Evolutionary conservation across 2,329 filamentous ascomycete species (phyloP).

Genomic region (Blumeriella jaapii): DNA sequence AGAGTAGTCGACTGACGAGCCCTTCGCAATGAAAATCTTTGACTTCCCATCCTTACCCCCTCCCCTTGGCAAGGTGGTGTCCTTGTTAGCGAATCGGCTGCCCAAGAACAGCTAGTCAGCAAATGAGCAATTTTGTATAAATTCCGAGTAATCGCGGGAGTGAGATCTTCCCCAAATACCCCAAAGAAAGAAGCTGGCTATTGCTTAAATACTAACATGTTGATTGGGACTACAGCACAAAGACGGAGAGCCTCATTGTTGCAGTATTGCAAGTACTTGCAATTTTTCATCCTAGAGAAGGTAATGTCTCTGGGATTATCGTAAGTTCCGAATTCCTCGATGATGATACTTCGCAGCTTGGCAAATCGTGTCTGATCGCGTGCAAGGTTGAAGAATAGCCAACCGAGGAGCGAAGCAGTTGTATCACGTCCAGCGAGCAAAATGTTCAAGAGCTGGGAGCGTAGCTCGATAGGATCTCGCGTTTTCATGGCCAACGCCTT

Average conservation of each 20-base stretch:
- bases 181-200: too few relatives aligned
- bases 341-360: constrained; percentile 32
- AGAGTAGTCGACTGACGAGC: constrained; percentile 23
- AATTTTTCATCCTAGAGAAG: constrained; percentile 21
- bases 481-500: constrained; percentile 41
- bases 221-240: constrained; percentile 42
- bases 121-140: too few relatives aligned
- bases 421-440: constrained; percentile 49
- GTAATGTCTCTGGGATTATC: constrained; percentile 21
- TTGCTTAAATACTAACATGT: too few relatives aligned
- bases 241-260: constrained; percentile 35
- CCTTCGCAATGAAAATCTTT: constrained; percentile 26
- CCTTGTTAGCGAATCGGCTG: constrained; percentile 33
- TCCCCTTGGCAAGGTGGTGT: constrained; percentile 30
- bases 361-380: constrained; percentile 31
- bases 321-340: constrained; percentile 29
- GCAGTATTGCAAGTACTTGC: constrained; percentile 23
- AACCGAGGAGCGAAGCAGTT: constrained; percentile 40
- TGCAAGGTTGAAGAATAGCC: constrained; percentile 34
- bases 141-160: too few relatives aligned
- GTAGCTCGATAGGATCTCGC: constrained; percentile 34
- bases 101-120: too few relatives aligned
- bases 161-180: too few relatives aligned
- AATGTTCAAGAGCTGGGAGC: constrained; percentile 41
- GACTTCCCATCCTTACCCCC: constrained; percentile 28